These are phyloP conservation scores for Apiospora malaysiana DNA, from an alignment of 2,329 filamentous ascomycete species.

Conservation along the genomic window DNA sequence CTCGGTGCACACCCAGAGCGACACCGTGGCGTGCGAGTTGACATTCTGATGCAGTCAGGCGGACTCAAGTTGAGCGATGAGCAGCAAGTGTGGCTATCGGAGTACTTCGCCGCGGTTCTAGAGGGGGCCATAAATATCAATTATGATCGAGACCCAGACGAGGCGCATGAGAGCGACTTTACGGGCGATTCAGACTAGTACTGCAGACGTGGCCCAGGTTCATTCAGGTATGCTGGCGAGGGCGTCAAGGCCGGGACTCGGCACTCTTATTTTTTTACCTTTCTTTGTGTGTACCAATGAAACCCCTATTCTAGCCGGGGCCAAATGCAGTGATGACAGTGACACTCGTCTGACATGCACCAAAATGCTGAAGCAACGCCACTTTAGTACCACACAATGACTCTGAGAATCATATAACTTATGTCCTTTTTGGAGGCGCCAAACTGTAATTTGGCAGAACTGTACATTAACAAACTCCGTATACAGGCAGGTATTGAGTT, in stretches of 20 bases:
- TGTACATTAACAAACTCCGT: background rate
- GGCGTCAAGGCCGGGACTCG: background rate
- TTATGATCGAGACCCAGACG: constrained; percentile 42
- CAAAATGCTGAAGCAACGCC: background rate
- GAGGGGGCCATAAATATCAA: constrained; percentile 42
- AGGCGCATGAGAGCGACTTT: constrained; percentile 44
- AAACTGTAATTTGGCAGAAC: background rate
- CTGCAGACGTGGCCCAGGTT: background rate
- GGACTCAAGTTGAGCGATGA: constrained; percentile 35
- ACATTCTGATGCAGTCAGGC: constrained; percentile 42
- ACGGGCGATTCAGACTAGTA: constrained; percentile 34
- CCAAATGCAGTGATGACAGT: background rate
- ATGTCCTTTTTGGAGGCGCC: background rate
- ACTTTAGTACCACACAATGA: background rate
- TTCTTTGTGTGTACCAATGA: background rate
- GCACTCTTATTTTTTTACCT: background rate
- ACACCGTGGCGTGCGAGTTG: constrained; percentile 40
- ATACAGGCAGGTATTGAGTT: background rate
- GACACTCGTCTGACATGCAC: background rate
- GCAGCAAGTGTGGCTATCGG: constrained; percentile 35
- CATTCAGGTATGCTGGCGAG: background rate
- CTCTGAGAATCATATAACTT: background rate
- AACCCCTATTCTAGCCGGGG: background rate
- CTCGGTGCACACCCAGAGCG: constrained; percentile 36
- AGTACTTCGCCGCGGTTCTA: constrained; percentile 33